phyloP scores from a whole-genome alignment of 2,329 filamentous ascomycete genomes.

The Ploettnerulaceae sp. region DNA sequence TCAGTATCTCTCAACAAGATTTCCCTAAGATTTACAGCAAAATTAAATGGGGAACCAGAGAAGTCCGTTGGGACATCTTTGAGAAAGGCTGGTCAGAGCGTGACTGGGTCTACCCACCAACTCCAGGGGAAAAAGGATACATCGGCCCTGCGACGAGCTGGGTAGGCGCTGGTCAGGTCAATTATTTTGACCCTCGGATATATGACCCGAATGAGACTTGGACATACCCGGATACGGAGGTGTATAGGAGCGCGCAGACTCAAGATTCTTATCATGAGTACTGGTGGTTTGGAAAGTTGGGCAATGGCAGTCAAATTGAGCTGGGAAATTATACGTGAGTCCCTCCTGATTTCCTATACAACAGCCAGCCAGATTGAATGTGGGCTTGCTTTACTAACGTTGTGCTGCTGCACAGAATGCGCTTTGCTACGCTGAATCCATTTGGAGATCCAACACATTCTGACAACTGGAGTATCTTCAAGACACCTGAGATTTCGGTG shows the following conservation, averaged over 20 bases:
- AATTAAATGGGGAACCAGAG: constrained; percentile 1
- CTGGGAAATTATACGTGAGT: constrained; percentile 4
- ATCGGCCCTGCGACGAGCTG: background rate
- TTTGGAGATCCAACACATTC: background rate
- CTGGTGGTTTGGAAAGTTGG: constrained; percentile 8
- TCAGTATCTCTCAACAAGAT: background rate
- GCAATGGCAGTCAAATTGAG: constrained; percentile 4
- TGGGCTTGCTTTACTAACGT: no score
- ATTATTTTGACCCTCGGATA: background rate
- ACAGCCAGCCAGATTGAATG: no score
- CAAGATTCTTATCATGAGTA: background rate
- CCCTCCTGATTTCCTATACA: no score
- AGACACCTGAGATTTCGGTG: constrained; percentile 3
- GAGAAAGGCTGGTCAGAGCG: background rate
- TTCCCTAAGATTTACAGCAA: constrained; percentile 7
- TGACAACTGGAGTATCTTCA: constrained; percentile 1
- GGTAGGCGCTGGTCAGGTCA: background rate
- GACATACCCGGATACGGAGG: background rate
- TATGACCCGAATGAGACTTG: background rate
- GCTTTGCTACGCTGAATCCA: constrained; percentile 3
- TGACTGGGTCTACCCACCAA: constrained; percentile 1
- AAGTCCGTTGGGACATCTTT: constrained; percentile 6
- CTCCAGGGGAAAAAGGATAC: background rate
- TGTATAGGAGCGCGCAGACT: constrained; percentile 1
- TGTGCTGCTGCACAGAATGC: no score